These are phyloP conservation scores for Aleurites moluccanus DNA, from an alignment of 441 rosid species.

Conservation along the genomic window DNA sequence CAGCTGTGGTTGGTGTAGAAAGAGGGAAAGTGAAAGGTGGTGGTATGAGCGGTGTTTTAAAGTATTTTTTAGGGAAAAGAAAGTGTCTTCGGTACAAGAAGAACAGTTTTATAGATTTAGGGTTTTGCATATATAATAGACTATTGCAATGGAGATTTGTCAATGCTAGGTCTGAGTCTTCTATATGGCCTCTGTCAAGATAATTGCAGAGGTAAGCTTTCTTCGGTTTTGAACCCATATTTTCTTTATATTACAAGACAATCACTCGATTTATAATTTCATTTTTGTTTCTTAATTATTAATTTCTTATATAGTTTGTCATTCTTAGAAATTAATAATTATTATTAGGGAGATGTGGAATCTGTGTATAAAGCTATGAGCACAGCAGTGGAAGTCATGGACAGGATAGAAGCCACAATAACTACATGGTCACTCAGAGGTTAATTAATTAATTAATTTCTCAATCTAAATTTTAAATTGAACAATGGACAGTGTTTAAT, in stretches of 20 bases:
- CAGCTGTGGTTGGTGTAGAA: constrained; percentile 13
- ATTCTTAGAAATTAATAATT: not conserved
- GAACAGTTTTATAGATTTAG: constrained; percentile 51
- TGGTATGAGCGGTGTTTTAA: constrained; percentile 56
- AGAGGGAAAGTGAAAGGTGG: constrained; percentile 29
- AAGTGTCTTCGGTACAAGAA: constrained; percentile 45
- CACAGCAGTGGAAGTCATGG: constrained; percentile 49
- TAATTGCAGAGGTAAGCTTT: constrained; percentile 43
- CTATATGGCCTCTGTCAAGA: constrained; percentile 33
- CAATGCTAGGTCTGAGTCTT: constrained; percentile 52
- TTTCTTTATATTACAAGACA: too few species aligned
- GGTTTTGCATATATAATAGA: constrained; percentile 44
- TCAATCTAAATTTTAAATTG: not conserved
- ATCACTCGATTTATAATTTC: too few species aligned
- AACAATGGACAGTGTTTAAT: not conserved
- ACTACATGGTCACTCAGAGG: constrained; percentile 47
- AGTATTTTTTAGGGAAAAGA: constrained; percentile 66
- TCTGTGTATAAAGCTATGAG: constrained; percentile 48
- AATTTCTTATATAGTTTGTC: too few species aligned
- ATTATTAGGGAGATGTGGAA: constrained; percentile 44
- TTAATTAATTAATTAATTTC: constrained; percentile 10
- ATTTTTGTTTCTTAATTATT: not conserved
- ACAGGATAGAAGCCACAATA: constrained; percentile 33
- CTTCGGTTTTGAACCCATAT: too few species aligned
- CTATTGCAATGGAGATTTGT: constrained; percentile 59